A percentile compares a stretch with the other conserved stretches of the same genome.
Evolutionary conservation across 2,329 filamentous ascomycete genomes (phyloP).

Genomic region (Saccharata proteae): DNA sequence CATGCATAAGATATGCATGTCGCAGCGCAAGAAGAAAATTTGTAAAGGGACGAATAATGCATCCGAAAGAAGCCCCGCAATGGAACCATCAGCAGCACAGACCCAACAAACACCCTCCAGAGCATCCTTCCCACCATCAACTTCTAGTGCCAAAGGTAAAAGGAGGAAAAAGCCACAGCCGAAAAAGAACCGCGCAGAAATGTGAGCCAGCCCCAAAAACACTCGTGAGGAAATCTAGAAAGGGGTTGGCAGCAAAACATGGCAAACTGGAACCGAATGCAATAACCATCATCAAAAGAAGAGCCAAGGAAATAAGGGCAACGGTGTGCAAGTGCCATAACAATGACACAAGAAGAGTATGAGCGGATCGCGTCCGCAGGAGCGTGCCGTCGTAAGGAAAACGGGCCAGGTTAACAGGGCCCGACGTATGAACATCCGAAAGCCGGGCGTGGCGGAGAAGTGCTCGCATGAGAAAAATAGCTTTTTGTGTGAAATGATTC

Average conservation of each 20-base stretch:
- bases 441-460: conserved; percentile 3
- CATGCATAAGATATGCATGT: conserved; percentile 1
- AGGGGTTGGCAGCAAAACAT: too few relatives aligned
- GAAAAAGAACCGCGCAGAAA: too few relatives aligned
- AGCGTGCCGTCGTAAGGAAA: conserved; percentile 9
- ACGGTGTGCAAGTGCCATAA: conserved; percentile 4
- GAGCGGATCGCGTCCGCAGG: conserved; percentile 7
- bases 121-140: too few relatives aligned
- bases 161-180: too few relatives aligned
- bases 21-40: conserved; percentile 6
- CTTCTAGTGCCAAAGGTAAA: too few relatives aligned
- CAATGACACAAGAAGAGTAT: conserved; percentile 4
- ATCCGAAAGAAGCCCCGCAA: conserved; percentile 8
- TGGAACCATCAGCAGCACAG: conserved; percentile 1
- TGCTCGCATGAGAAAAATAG: conserved; percentile 7
- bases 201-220: too few relatives aligned
- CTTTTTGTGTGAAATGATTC: conserved; percentile 8
- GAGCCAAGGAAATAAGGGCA: background rate
- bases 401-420: conserved; percentile 2
- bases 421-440: conserved; percentile 8
- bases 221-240: conserved; percentile 9
- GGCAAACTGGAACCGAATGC: conserved; percentile 7
- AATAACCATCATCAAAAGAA: conserved; percentile 6
- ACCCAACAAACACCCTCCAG: conserved; percentile 8
- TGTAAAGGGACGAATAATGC: conserved; percentile 8